Base-by-base conservation (phyloP, 148 eudicot genomes). In the Gaultheria prostrata region DNA sequence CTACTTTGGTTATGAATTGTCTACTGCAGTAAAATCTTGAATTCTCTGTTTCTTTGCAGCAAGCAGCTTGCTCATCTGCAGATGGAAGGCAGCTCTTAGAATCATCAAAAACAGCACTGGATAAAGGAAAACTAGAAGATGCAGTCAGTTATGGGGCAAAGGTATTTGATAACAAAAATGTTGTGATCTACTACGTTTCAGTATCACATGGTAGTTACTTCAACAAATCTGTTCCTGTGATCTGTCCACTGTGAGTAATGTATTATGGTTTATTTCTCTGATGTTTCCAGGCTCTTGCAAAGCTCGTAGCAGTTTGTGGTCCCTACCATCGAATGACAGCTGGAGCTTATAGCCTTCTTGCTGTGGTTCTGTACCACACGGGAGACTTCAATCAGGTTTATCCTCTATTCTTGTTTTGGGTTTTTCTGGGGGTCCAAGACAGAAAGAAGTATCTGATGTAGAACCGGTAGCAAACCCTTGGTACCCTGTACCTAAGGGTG, bases 321-420 rank as follows among this genome's bases (percentile, higher is more conserved):
- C 99, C 99, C 57, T 97, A 97, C 88, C 98, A 97, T 88, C 92
- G 99, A 83, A 97, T 97, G 98, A 97, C 99, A 76, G 98, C 99
- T 54, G 99, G 99, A 85, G 99, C 99, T 84, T 97, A 97, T 89
- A 97, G 99, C 89, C 97, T 97, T 83, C 94, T 97, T 82, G 99
- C 99, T 63, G 99, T 97, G 80, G 99, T 97, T 78, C 82, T 97
- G 85, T 97, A 97, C 87, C 99, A 97, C 86, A 97, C 99, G 3
- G 99, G 99, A 85, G 99, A 97, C 87, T 97, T 97, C 85, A 97
- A 97, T 89, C 99, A 97, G 99, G 99, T 97, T 76, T 83, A 18
- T 67, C 26, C 65, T 85, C 85, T 8, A 35, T 81, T 78, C 80
- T 79, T 54, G 26, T 15, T 78, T 51, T 46, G 45, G 78, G 14